Percentiles rank a stretch among this genome's conserved stretches.
These are phyloP conservation scores for Calophaca sinica DNA, from an alignment of 306 rosid species.

Conservation along the genomic window DNA sequence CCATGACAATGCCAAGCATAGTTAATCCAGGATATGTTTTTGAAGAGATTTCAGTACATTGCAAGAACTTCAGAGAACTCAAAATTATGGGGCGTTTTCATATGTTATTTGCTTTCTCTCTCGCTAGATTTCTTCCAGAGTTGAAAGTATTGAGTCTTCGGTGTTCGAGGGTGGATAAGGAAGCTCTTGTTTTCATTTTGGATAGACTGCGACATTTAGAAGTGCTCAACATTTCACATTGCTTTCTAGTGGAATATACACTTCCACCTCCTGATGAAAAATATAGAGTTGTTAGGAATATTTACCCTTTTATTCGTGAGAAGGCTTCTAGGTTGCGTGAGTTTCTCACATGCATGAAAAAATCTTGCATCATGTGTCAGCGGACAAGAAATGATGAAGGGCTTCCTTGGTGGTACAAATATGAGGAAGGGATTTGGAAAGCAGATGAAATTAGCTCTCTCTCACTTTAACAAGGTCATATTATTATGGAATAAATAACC, in stretches of 20 bases:
- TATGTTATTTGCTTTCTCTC: not conserved
- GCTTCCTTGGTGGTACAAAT: not conserved
- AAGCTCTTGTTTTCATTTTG: not conserved
- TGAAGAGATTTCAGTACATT: not conserved
- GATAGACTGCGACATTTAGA: not conserved
- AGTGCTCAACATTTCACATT: slow-evolving; percentile 24
- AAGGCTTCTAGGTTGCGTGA: slow-evolving; percentile 7
- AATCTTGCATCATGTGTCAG: not conserved
- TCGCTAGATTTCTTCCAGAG: not conserved
- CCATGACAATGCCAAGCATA: slow-evolving; percentile 10
- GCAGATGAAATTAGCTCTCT: slow-evolving; percentile 2
- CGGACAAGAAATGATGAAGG: not conserved
- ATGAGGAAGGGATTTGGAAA: slow-evolving; percentile 1
- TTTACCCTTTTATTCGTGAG: not conserved
- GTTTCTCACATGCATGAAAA: not conserved
- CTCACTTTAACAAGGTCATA: not conserved
- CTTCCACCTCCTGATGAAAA: accelerated
- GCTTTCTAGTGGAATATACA: not conserved
- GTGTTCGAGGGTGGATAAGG: not conserved
- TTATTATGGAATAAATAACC: no score
- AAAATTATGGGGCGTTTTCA: not conserved
- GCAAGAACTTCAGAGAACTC: not conserved
- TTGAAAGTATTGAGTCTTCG: slow-evolving; percentile 1
- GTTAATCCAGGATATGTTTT: not conserved
- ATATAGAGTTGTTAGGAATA: not conserved